A percentile compares a stretch with the other conserved stretches of the same genome.
Evolutionary conservation across 495 filamentous ascomycete genomes (phyloP).

Genomic region (Entonaema liquescens): DNA sequence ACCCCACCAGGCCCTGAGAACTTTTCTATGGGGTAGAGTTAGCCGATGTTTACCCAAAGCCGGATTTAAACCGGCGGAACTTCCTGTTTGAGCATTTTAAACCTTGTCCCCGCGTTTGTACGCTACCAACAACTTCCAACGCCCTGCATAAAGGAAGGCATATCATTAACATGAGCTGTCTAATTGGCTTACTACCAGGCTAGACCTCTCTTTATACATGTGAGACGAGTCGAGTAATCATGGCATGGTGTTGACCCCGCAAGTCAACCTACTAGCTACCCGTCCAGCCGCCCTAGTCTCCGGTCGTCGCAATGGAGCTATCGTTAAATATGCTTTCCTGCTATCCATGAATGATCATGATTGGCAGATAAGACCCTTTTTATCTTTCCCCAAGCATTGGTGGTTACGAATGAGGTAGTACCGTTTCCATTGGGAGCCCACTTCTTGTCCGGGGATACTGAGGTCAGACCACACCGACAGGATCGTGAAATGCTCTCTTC

Average conservation of each 20-base stretch:
- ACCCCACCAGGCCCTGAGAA: background rate
- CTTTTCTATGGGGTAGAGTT: background rate
- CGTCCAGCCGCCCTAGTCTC: background rate
- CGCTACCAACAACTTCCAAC: background rate
- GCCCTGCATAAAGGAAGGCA: constrained; percentile 17
- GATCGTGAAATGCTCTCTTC: constrained; percentile 36
- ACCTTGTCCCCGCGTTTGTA: no score
- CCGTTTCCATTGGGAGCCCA: constrained; percentile 1
- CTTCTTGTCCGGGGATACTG: constrained; percentile 2
- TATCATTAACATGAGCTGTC: background rate
- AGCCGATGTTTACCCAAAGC: background rate
- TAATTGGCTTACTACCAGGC: constrained; percentile 7
- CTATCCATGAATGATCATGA: constrained; percentile 24
- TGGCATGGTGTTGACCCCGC: constrained; percentile 1
- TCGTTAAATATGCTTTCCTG: constrained; percentile 13
- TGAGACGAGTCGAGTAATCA: no score
- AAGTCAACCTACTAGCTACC: background rate
- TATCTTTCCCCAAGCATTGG: background rate
- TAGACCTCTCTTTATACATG: background rate
- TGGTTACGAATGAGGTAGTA: constrained; percentile 22
- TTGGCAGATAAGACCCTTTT: constrained; percentile 35
- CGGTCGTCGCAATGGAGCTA: constrained; percentile 33
- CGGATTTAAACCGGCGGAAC: constrained; percentile 10
- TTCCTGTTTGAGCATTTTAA: constrained; percentile 4
- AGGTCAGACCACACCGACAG: constrained; percentile 24